Percentiles rank a stretch among this genome's conserved stretches.
Conservation (phyloP, 2,329 filamentous ascomycete genomes). For the Neophaeococcomyces mojaviensis region DNA sequence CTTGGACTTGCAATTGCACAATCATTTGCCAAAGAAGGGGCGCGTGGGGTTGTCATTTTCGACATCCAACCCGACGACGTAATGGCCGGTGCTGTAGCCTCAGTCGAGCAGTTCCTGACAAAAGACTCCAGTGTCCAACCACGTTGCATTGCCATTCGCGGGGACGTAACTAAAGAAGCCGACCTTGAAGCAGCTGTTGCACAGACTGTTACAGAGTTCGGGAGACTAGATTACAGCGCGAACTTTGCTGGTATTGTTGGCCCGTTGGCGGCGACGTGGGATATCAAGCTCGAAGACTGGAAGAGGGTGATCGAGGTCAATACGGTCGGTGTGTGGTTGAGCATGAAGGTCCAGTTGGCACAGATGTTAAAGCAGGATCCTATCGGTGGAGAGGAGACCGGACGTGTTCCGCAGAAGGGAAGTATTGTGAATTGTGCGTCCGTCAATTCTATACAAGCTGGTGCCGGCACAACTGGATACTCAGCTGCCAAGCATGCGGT, state of each 20-base stretch:
- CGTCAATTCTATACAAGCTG: conserved; percentile 18
- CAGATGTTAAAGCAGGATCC: conserved; percentile 19
- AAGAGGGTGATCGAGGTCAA: conserved; percentile 88
- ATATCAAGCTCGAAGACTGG: conserved; percentile 66
- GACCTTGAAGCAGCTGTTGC: conserved; percentile 15
- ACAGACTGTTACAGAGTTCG: conserved; percentile 17
- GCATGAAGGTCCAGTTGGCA: conserved; percentile 75
- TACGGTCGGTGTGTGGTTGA: conserved; percentile 93
- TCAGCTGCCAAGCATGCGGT: conserved; percentile 18
- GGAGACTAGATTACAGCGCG: conserved; percentile 75
- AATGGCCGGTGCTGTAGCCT: conserved; percentile 11
- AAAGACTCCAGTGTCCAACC: too few species aligned
- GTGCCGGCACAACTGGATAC: conserved; percentile 15
- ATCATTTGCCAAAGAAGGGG: conserved; percentile 28
- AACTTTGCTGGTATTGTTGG: conserved; percentile 79
- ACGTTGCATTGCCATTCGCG: conserved; percentile 13
- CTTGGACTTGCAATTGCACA: conserved; percentile 31
- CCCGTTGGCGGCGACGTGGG: conserved; percentile 8
- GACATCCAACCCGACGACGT: conserved; percentile 16
- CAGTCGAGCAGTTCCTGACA: conserved; percentile 13
- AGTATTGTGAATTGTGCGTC: conserved; percentile 38
- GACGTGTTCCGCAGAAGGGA: conserved; percentile 13
- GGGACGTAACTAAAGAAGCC: conserved; percentile 16
- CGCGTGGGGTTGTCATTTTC: conserved; percentile 31
- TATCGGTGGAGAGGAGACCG: conserved; percentile 14